Base-by-base conservation (phyloP, 2,329 filamentous ascomycete genomes). In the Paraphaeosphaeria sporulosa region DNA sequence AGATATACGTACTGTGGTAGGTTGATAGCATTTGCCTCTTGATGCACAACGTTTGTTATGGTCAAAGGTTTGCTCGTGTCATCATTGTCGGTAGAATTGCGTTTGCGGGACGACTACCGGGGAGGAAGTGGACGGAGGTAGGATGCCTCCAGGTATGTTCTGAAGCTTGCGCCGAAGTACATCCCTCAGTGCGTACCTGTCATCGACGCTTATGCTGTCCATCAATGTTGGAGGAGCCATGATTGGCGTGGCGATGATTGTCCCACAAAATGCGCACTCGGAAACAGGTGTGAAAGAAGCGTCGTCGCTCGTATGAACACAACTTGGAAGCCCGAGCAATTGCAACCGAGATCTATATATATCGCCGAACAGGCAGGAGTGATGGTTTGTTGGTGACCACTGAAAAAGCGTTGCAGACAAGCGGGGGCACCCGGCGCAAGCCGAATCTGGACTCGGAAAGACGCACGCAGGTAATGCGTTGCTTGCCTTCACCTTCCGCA, bases 41-140 rank as follows among this genome's bases (percentile, higher is more conserved):
- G 54, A 4, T 54, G 13, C 12, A 68, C 19, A 21, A 71, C 59
- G 17, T 69, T 62, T 9, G 36, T 2, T 3, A 70, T 40, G 0
- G 50, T 65, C 15, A 70, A 40, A 12, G 15, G 12, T n/a, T 30
- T 1, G 19, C 61, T 64, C 12, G 67, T 5, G 44, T 65, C 58
- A 46, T 52, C 30, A 3, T 40, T 10, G 2, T 36, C n/a, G 9
- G 8, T 12, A 50, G 13, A 17, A 6, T 15, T 6, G 36, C 17
- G 13, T 15, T 17, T 17, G 36, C 13, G 4, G 6, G 13, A 5
- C 12, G 36, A 15, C 2, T 13, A 2, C 36, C 6, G 6, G 5
- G 13, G 36, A 40, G 36, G 13, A 21, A 10, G 30, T 30, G 48
- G 12, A 30, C 19, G 19, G 17, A 21, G 30, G 30, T 21, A 50